These are phyloP conservation scores for Aspergillus piperis DNA, from an alignment of 2,329 filamentous ascomycete genomes.

Conservation along the genomic window DNA sequence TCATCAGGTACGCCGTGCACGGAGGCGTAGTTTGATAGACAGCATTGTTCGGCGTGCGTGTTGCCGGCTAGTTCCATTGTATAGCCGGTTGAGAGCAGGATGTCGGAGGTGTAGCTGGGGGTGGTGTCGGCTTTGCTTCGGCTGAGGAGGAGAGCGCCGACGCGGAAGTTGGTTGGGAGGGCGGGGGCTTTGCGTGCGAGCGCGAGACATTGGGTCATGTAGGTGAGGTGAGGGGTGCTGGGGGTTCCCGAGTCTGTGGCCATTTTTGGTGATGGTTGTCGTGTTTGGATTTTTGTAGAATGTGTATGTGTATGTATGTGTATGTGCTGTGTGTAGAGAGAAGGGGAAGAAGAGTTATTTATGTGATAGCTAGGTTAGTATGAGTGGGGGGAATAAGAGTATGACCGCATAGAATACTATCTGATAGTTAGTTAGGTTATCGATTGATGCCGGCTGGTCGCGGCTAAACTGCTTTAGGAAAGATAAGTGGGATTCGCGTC, in stretches of 20 bases:
- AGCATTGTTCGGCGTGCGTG: slow-evolving; percentile 95
- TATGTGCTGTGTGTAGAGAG: background rate
- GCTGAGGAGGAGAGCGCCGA: slow-evolving; percentile 81
- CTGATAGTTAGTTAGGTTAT: no score
- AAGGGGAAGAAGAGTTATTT: background rate
- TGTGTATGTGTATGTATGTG: no score
- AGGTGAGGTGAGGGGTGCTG: slow-evolving; percentile 41
- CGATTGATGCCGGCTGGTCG: no score
- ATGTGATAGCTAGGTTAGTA: no score
- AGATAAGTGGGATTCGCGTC: slow-evolving; percentile 23
- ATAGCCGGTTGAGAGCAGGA: slow-evolving; percentile 77
- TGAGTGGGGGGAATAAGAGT: background rate
- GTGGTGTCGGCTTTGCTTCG: slow-evolving; percentile 30
- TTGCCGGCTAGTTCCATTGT: slow-evolving; percentile 89
- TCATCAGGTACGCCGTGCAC: slow-evolving; percentile 39
- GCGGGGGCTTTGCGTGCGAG: slow-evolving; percentile 78
- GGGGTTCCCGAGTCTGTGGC: slow-evolving; percentile 12
- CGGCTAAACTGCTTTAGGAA: slow-evolving; percentile 31
- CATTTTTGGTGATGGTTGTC: background rate
- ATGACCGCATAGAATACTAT: background rate
- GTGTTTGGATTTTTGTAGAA: background rate
- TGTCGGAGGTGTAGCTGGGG: slow-evolving; percentile 36
- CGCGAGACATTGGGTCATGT: slow-evolving; percentile 72
- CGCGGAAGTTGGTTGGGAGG: slow-evolving; percentile 87
- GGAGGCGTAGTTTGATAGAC: slow-evolving; percentile 67